Evolutionary conservation across 371 early-diverging fungal genomes (phyloP).

Genomic region (Entomophthora muscae): DNA sequence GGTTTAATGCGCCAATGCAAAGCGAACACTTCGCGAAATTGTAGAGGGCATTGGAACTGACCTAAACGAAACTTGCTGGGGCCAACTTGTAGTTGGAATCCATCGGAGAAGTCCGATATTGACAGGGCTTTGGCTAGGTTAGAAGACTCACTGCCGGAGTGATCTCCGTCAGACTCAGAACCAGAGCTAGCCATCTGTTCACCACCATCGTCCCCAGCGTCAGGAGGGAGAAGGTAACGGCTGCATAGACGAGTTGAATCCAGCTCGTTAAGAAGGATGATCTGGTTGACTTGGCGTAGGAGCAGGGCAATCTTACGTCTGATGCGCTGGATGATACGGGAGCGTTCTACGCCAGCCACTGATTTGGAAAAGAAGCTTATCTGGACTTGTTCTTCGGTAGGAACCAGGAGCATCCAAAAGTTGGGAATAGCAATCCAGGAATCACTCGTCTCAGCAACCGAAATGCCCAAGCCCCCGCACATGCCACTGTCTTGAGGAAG

Average conservation of each 20-base stretch:
- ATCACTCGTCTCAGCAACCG: not conserved
- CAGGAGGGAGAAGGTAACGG: slow-evolving; percentile 41
- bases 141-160: slow-evolving; percentile 1
- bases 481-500: not conserved
- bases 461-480: not conserved
- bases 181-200: slow-evolving; percentile 12
- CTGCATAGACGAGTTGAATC: slow-evolving; percentile 48
- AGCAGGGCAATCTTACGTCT: slow-evolving; percentile 34
- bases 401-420: slow-evolving; percentile 50
- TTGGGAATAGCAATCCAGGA: slow-evolving; percentile 8
- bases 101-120: not conserved
- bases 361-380: slow-evolving; percentile 53
- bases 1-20: slow-evolving; percentile 61
- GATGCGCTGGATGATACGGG: slow-evolving; percentile 32
- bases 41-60: slow-evolving; percentile 50
- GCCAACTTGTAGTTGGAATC: slow-evolving; percentile 9
- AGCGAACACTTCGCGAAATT: slow-evolving; percentile 38
- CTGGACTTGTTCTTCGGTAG: slow-evolving; percentile 30
- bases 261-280: slow-evolving; percentile 38
- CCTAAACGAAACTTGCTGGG: slow-evolving; percentile 28
- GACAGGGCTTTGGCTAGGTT: not conserved
- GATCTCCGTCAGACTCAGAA: slow-evolving; percentile 23
- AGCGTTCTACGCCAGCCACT: slow-evolving; percentile 29
- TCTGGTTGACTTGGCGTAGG: slow-evolving; percentile 44
- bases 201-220: slow-evolving; percentile 15